These are phyloP conservation scores for Golubevia sp. DNA, from an alignment of 1,284 basidiomycete genomes.

Conservation along the genomic window DNA sequence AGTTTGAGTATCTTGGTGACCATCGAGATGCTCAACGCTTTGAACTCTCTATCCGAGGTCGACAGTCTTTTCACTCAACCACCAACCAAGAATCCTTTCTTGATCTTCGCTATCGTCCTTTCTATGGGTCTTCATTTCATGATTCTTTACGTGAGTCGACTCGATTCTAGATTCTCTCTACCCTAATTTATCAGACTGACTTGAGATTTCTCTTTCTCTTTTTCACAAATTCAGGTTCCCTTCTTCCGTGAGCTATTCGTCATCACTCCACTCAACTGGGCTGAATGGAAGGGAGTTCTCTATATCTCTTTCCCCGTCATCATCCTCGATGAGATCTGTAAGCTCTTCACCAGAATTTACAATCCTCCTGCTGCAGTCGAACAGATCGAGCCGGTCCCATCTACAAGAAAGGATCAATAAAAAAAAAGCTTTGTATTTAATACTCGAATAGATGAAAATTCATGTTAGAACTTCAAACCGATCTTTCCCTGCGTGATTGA, in stretches of 20 bases:
- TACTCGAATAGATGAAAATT: no score
- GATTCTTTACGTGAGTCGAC: constrained; percentile 78
- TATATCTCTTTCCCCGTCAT: constrained; percentile 86
- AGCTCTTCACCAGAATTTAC: constrained; percentile 69
- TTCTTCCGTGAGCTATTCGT: constrained; percentile 69
- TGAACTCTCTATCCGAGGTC: constrained; percentile 98
- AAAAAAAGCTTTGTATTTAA: no score
- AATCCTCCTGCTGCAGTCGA: no score
- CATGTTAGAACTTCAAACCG: no score
- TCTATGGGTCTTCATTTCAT: constrained; percentile 90
- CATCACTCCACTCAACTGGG: constrained; percentile 86
- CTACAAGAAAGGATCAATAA: no score
- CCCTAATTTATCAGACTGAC: neutral
- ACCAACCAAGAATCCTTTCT: constrained; percentile 89
- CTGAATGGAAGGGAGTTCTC: constrained; percentile 94
- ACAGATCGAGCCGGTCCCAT: no score
- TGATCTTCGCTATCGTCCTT: constrained; percentile 73
- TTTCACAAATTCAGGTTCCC: constrained; percentile 27
- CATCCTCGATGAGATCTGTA: constrained; percentile 86
- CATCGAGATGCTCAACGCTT: constrained; percentile 99
- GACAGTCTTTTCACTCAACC: constrained; percentile 87
- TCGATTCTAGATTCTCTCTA: no score
- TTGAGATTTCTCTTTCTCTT: constrained; percentile 4
- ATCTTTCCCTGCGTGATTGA: no score
- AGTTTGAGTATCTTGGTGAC: constrained; percentile 87